These are phyloP conservation scores for Orbilia blumenaviensis DNA, from an alignment of 2,329 filamentous ascomycete genomes.

Conservation along the genomic window DNA sequence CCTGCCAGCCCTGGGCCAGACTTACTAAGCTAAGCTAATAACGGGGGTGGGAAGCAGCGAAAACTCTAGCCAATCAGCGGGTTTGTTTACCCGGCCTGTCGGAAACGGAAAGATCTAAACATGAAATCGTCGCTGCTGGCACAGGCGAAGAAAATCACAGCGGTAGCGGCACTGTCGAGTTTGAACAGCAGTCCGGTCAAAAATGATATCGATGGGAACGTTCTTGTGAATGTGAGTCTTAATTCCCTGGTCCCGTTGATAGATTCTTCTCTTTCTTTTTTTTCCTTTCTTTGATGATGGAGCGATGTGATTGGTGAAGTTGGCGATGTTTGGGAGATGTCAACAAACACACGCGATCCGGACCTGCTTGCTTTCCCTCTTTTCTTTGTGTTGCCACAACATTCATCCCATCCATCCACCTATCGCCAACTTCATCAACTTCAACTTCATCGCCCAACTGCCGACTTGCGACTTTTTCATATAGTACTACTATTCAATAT, in stretches of 20 bases:
- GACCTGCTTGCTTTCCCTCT: conserved; percentile 9
- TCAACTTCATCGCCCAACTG: conserved; percentile 13
- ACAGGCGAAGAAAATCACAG: conserved; percentile 23
- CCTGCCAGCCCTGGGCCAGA: no score
- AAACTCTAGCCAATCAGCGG: conserved; percentile 36
- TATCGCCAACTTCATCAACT: conserved; percentile 8
- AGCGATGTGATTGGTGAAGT: background rate
- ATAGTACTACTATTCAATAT: no score
- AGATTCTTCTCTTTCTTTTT: background rate
- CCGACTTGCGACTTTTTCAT: no score
- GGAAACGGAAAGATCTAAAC: conserved; percentile 45
- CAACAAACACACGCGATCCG: conserved; percentile 4
- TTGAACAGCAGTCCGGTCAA: conserved; percentile 16
- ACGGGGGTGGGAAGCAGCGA: no score
- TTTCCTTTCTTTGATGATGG: background rate
- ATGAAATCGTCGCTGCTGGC: conserved; percentile 28
- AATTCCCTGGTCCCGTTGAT: no score
- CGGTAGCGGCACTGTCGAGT: conserved; percentile 34
- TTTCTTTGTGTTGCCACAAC: conserved; percentile 40
- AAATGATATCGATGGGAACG: background rate
- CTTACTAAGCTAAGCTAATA: no score
- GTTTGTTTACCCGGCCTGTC: conserved; percentile 41
- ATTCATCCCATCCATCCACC: no score
- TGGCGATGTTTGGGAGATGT: background rate
- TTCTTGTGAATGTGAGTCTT: conserved; percentile 5